Conservation (phyloP, 192 early-diverging fungal genomes). For the Rhizoclosmatium sp. region DNA sequence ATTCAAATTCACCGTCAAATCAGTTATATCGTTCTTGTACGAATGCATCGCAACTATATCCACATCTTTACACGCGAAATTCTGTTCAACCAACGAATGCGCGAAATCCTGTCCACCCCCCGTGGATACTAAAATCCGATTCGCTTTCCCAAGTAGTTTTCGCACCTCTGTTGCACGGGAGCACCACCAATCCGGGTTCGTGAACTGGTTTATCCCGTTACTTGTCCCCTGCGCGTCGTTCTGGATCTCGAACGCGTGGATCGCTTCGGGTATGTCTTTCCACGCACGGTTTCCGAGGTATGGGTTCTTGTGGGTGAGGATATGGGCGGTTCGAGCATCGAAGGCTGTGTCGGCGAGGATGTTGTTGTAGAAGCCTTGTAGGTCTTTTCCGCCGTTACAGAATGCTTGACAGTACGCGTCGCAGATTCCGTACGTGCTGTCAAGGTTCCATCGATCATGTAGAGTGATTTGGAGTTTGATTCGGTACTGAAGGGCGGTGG, state of each 20-base stretch:
- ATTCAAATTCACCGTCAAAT: not conserved
- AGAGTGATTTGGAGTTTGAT: constrained; percentile 33
- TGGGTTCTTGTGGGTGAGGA: constrained; percentile 27
- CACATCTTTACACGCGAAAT: constrained; percentile 25
- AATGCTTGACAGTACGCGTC: constrained; percentile 31
- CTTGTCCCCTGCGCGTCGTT: constrained; percentile 37
- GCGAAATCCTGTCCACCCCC: constrained; percentile 34
- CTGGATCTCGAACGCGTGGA: constrained; percentile 39
- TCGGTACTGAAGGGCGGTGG: not conserved
- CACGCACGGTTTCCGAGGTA: constrained; percentile 24
- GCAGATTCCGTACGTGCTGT: constrained; percentile 25
- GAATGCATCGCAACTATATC: constrained; percentile 39
- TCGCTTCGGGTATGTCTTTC: constrained; percentile 33
- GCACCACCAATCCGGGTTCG: constrained; percentile 37
- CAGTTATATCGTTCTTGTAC: constrained; percentile 7
- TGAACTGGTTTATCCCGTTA: not conserved
- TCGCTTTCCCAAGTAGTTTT: not conserved
- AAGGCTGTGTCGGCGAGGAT: not conserved
- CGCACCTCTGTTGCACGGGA: constrained; percentile 22
- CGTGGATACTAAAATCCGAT: constrained; percentile 23
- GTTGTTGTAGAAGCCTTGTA: constrained; percentile 22
- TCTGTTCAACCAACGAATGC: constrained; percentile 13
- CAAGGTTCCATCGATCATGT: constrained; percentile 34
- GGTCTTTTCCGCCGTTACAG: not conserved
- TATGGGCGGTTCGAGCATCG: constrained; percentile 33